A percentile compares a stretch with the other conserved stretches of the same genome.
phyloP scores from a whole-genome alignment of 78 protist genomes.

The Pirum gemmata region DNA sequence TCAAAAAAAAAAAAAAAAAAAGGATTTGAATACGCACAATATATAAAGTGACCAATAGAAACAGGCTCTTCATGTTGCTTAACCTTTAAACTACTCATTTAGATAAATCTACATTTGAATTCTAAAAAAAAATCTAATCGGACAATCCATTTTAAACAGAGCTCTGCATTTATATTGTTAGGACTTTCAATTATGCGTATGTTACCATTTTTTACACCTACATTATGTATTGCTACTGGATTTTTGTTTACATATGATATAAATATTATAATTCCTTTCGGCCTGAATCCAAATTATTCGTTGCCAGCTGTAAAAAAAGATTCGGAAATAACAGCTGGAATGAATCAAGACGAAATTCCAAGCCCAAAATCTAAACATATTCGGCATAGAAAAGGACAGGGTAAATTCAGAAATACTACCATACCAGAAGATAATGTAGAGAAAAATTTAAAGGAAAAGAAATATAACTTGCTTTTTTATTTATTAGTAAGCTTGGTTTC shows the following conservation, averaged over 20 bases:
- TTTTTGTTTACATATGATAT: constrained; percentile 13
- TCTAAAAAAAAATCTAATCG: neutral
- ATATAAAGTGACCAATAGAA: no score
- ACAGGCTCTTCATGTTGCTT: neutral
- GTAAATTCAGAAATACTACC: no score
- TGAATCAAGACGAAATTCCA: neutral
- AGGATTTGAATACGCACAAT: no score
- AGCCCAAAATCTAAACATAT: no score
- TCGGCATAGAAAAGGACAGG: no score
- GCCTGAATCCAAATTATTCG: no score
- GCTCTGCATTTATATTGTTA: constrained; percentile 7
- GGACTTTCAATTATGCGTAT: constrained; percentile 38
- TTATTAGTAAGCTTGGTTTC: no score
- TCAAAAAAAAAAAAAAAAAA: no score
- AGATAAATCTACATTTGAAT: neutral
- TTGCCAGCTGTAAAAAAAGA: neutral
- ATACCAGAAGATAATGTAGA: no score
- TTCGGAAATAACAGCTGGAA: neutral
- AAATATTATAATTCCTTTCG: constrained; percentile 4
- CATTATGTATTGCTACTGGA: neutral
- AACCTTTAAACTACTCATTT: neutral
- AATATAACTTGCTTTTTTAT: no score
- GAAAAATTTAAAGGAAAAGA: no score
- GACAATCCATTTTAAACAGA: constrained; percentile 18
- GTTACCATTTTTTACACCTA: constrained; percentile 35